These are phyloP conservation scores for Brassica cretica DNA, from an alignment of 345 rosid species.

Conservation along the genomic window DNA sequence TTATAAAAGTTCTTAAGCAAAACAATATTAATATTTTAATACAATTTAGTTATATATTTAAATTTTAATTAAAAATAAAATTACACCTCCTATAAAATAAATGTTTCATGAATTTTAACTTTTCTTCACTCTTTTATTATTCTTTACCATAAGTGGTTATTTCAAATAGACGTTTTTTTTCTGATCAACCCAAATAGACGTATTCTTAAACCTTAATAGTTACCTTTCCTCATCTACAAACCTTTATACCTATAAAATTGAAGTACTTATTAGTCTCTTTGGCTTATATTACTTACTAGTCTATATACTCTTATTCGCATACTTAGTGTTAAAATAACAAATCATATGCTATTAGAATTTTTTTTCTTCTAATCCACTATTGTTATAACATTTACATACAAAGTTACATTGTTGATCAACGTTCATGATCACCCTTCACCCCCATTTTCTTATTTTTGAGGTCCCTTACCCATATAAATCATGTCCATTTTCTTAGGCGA, in stretches of 20 bases:
- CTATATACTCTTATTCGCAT: not conserved
- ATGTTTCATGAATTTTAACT: too few species aligned
- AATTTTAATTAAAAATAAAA: too few species aligned
- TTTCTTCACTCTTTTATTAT: too few species aligned
- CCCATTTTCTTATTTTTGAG: not conserved
- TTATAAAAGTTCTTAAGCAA: not conserved
- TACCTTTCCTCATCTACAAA: not conserved
- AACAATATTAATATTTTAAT: not conserved
- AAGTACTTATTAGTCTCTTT: not conserved
- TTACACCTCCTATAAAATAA: too few species aligned
- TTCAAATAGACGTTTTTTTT: too few species aligned
- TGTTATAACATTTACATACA: not conserved
- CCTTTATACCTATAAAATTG: not conserved
- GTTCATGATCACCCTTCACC: not conserved
- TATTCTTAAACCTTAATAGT: not conserved
- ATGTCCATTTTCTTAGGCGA: not conserved
- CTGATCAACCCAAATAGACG: too few species aligned
- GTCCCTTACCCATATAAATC: not conserved
- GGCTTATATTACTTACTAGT: not conserved
- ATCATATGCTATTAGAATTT: not conserved
- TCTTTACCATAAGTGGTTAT: too few species aligned
- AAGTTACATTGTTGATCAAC: not conserved
- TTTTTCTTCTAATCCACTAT: not conserved
- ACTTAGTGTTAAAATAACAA: not conserved
- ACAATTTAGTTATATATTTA: too few species aligned